Percentiles rank a stretch among this genome's conserved stretches.
Conservation (phyloP, 2,329 filamentous ascomycete genomes). For the Graphiopsis chlorocephala region DNA sequence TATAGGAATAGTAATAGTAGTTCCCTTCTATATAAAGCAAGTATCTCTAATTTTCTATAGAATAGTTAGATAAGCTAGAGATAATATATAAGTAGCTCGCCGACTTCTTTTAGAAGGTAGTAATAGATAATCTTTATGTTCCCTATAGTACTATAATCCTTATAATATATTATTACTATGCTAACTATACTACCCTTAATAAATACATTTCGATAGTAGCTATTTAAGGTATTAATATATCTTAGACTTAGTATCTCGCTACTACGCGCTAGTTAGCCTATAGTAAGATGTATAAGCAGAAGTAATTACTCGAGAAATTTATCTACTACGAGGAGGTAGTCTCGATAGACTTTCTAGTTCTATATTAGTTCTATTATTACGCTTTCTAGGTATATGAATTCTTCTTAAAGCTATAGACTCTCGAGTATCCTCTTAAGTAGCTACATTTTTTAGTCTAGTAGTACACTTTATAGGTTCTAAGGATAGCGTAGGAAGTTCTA, state of each 20-base stretch:
- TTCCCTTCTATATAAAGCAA: not conserved
- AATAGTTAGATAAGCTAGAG: no score
- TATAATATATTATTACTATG: slow-evolving; percentile 23
- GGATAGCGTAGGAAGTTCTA: not conserved
- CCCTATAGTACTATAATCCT: slow-evolving; percentile 19
- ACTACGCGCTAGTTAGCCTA: slow-evolving; percentile 22
- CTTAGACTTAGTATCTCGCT: slow-evolving; percentile 20
- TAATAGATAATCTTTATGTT: slow-evolving; percentile 20
- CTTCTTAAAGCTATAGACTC: not conserved
- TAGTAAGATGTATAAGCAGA: no score
- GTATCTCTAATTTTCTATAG: not conserved
- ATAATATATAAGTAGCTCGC: no score
- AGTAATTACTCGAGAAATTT: slow-evolving; percentile 19
- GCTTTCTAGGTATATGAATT: not conserved
- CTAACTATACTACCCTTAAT: slow-evolving; percentile 20
- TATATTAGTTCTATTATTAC: not conserved
- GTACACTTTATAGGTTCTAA: not conserved
- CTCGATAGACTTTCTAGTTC: not conserved
- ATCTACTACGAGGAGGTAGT: not conserved
- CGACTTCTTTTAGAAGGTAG: no score
- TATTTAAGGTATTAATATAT: slow-evolving; percentile 18
- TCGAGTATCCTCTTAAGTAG: not conserved
- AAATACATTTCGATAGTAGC: slow-evolving; percentile 20
- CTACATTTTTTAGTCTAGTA: not conserved
- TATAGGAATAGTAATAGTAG: not conserved